These are phyloP conservation scores for Acanthamoeba triangularis DNA, from an alignment of 208 protist genomes.

Conservation along the genomic window DNA sequence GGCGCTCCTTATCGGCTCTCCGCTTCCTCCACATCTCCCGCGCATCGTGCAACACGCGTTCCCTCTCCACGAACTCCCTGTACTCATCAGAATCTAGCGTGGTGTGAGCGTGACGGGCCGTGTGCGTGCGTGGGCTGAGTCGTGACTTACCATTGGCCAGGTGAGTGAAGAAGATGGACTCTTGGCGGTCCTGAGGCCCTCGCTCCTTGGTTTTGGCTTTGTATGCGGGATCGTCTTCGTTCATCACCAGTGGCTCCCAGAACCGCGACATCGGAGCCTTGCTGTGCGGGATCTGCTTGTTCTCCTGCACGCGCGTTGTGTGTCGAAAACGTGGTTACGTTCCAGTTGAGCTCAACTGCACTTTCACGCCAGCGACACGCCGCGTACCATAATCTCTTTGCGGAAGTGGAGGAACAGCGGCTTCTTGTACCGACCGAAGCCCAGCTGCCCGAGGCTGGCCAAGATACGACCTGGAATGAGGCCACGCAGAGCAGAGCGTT, in stretches of 20 bases:
- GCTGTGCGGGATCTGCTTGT: slow-evolving; percentile 26
- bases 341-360: neutral
- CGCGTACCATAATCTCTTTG: slow-evolving; percentile 4
- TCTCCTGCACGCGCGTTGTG: neutral
- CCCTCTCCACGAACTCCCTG: slow-evolving; percentile 2
- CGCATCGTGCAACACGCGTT: neutral
- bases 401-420: neutral
- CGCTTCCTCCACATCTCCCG: slow-evolving; percentile 13
- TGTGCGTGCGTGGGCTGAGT: neutral
- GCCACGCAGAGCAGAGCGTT: too few relatives aligned
- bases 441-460: neutral
- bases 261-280: neutral
- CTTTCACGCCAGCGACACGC: neutral
- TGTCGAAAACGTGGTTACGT: neutral
- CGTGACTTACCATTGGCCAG: neutral
- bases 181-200: slow-evolving; percentile 37
- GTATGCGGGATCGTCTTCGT: neutral
- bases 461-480: slow-evolving; percentile 25
- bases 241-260: neutral
- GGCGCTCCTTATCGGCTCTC: neutral
- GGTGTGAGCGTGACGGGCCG: neutral
- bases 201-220: slow-evolving; percentile 1
- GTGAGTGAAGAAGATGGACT: slow-evolving; percentile 58
- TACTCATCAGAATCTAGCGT: neutral
- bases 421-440: slow-evolving; percentile 65